A percentile compares a stretch with the other conserved stretches of the same genome.
phyloP scores from a whole-genome alignment of 768 basidiomycete species.

The Paxillus rubicundulus region DNA sequence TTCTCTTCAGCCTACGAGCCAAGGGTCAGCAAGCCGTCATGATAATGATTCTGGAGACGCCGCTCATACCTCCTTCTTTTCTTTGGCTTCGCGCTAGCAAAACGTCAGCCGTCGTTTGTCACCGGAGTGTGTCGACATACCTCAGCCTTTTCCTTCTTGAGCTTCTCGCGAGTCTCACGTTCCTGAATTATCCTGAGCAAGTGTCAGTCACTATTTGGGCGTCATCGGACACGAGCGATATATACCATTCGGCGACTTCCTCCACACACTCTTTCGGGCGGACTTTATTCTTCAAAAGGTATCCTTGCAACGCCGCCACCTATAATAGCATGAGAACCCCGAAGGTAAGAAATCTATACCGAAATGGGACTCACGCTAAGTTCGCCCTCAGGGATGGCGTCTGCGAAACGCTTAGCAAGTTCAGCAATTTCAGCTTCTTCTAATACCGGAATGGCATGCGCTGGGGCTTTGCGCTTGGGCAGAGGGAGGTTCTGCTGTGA shows the following conservation, averaged over 20 bases:
- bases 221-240: slow-evolving; percentile 13
- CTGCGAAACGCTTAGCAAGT: slow-evolving; percentile 80
- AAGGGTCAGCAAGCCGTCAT: slow-evolving; percentile 1
- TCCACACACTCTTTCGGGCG: slow-evolving; percentile 84
- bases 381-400: slow-evolving; percentile 82
- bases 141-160: slow-evolving; percentile 77
- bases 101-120: slow-evolving; percentile 7
- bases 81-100: slow-evolving; percentile 73
- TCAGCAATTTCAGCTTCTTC: slow-evolving; percentile 73
- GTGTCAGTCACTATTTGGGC: slow-evolving; percentile 5
- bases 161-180: slow-evolving; percentile 78
- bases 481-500: slow-evolving; percentile 67
- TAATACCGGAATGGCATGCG: slow-evolving; percentile 64
- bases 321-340: slow-evolving; percentile 25
- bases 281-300: slow-evolving; percentile 86
- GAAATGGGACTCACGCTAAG: slow-evolving; percentile 60
- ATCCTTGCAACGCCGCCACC: slow-evolving; percentile 85
- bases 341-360: not conserved
- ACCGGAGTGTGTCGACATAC: slow-evolving; percentile 25
- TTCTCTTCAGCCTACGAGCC: slow-evolving; percentile 53
- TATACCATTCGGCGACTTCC: slow-evolving; percentile 71
- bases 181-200: slow-evolving; percentile 59
- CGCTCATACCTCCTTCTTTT: slow-evolving; percentile 60
- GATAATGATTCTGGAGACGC: not conserved
- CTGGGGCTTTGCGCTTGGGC: slow-evolving; percentile 58